Base-by-base conservation (phyloP, 2,329 filamentous ascomycete species). In the Epichloe amarillans region DNA sequence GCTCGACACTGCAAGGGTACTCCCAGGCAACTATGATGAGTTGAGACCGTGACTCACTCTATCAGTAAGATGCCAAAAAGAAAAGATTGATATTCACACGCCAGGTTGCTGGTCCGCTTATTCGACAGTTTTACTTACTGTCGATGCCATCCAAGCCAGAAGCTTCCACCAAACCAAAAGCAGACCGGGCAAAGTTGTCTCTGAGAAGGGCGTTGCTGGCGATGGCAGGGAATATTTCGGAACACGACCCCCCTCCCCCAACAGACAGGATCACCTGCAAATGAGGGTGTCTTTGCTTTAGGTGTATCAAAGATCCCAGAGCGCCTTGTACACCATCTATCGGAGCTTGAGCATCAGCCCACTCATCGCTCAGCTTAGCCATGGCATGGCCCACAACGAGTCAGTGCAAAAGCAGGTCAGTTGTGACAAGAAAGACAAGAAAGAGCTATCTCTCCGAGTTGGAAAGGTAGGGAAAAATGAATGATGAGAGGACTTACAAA, bases 181-280 rank as follows among this genome's bases (percentile, higher is more conserved):
- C 83, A 8, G 83, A 83, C 51, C 76, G 72, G 17, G 79, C 84
- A 71, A 93, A 90, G 57, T 77, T 83, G 59, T 87, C 79, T 51
- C 85, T 73, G 4, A 75, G 67, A 11, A 75, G 63, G 26, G 77
- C 72, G 62, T 74, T 78, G 41, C 75, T 72, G 21, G 86, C 84
- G 44, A 89, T 82, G 19, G 71, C 63, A 5, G 85, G 78, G 58
- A 88, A 91, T 47, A 80, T 74, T 55, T 82, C 75, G 54, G 78
- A 80, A 5, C 83, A 84, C 35, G 63, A 68, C 23, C 76, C 79
- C 5, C 87, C 87, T 87, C 87, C 17, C 17, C 17, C 87, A 53
- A 93, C 76, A 2, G 87, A 91, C 26, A 93, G 69, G 14, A 91
- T 74, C n/a, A 89, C 77, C 58, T 84, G 83, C 50, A 93, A 72